Evolutionary conservation across 495 filamentous ascomycete species (phyloP).

Genomic region (Terfezia boudieri): DNA sequence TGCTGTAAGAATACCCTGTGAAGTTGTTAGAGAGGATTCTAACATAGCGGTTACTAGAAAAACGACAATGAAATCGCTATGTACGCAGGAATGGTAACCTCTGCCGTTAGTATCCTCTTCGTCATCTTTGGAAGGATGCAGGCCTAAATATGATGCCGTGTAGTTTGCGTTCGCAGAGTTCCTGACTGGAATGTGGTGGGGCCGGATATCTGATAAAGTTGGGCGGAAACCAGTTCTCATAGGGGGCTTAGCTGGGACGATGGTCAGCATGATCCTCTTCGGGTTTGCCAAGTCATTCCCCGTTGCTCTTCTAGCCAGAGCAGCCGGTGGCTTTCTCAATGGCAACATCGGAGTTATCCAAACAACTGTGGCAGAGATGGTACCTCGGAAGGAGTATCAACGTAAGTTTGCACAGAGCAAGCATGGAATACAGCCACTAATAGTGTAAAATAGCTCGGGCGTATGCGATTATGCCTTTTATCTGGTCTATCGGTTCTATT

Average conservation of each 20-base stretch:
- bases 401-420: slow-evolving; percentile 27
- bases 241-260: slow-evolving; percentile 68
- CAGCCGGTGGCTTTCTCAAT: slow-evolving; percentile 77
- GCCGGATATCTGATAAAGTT: slow-evolving; percentile 71
- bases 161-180: slow-evolving; percentile 85
- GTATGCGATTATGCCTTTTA: slow-evolving; percentile 91
- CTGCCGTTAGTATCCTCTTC: slow-evolving; percentile 24
- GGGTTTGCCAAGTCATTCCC: slow-evolving; percentile 72
- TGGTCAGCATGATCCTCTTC: slow-evolving; percentile 81
- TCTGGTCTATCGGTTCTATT: slow-evolving; percentile 86
- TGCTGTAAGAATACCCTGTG: slow-evolving; percentile 23
- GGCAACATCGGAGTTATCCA: slow-evolving; percentile 87
- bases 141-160: too few relatives aligned
- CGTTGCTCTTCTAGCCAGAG: slow-evolving; percentile 66
- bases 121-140: neutral
- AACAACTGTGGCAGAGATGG: slow-evolving; percentile 81
- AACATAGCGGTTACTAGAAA: slow-evolving; percentile 16
- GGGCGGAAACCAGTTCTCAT: slow-evolving; percentile 85
- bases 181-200: slow-evolving; percentile 76
- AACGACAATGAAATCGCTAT: slow-evolving; percentile 62
- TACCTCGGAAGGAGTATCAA: slow-evolving; percentile 79
- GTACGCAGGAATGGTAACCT: slow-evolving; percentile 92
- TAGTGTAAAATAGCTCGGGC: slow-evolving; percentile 38
- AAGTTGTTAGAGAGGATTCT: neutral
- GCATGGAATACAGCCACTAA: neutral